Base-by-base conservation (phyloP, 495 filamentous ascomycete genomes). In the Schizothecium vesticola region DNA sequence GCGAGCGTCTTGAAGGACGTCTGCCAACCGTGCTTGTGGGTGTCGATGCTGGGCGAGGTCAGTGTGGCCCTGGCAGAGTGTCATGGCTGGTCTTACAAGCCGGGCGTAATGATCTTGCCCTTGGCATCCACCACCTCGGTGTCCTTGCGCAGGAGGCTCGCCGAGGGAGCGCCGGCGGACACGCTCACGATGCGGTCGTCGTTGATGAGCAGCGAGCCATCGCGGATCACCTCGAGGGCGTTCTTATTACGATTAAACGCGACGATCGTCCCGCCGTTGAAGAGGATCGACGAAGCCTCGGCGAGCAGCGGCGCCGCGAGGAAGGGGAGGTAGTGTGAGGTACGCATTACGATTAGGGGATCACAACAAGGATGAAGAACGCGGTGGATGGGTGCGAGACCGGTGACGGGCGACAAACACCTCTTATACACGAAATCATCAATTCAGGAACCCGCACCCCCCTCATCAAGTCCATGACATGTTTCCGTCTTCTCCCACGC, bases 11-110 rank as follows among this genome's bases (percentile, higher is more conserved):
- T 80, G 71, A 79, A 79, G 25, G 74, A 76, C 0, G 83, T 83
- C 69, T 86, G 84, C 83, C 82, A 85, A 25, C 80, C 74, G 73
- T 86, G 83, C 62, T 79, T 79, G 73, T 86, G 84, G 0, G 84
- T 86, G 71, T 85, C 81, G 64, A 86, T 73, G 73, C 43, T 51
- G 16, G 13, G 3, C 3, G 43, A 8, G 43, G 43, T 51, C 6
- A 51, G 16, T n/a, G 8, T 9, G 43, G 43, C 1, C 7, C 16
- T 8, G 43, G 43, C 0, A 0, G 19, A 2, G 19, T 6, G 7
- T 8, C 5, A n/a, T n/a, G 43, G 19, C 6, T 51, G 43, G 43
- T 7, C 43, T 51, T 51, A 51, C 43, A 85, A 84, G n/a, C 84
- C 84, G 0, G 84, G 81, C 6, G 77, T 73, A 23, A 86, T 74